These are phyloP conservation scores for Corchorus olitorius DNA, from an alignment of 345 rosid species.

Conservation along the genomic window DNA sequence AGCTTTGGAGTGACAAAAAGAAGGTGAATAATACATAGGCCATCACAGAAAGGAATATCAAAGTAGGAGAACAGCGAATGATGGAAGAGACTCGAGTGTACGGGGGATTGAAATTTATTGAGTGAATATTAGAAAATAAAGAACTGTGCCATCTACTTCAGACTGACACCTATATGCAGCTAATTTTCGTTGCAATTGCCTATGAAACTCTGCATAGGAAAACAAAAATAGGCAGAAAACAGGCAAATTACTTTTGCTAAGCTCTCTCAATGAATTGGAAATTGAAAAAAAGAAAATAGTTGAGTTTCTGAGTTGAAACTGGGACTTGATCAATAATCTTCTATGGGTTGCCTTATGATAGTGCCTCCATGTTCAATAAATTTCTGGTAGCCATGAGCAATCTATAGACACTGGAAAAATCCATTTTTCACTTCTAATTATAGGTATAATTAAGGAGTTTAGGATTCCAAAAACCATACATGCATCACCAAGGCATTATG, in stretches of 20 bases:
- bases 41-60: no score
- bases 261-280: not conserved
- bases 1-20: not conserved
- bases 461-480: constrained; percentile 40
- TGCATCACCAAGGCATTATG: constrained; percentile 93
- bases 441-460: not conserved
- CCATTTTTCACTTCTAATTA: not conserved
- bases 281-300: not conserved
- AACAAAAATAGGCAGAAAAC: not conserved
- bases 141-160: no score
- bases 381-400: not conserved
- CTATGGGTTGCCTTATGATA: not conserved
- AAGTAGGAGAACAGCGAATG: no score
- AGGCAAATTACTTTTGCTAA: not conserved
- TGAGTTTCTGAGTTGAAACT: not conserved
- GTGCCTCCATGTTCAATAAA: not conserved
- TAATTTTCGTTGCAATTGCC: no score
- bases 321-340: not conserved
- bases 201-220: no score
- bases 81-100: no score
- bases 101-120: no score
- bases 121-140: no score
- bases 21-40: no score
- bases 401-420: not conserved
- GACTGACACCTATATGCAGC: no score